Evolutionary conservation across 129 eudicot genomes (phyloP), one percentile per base, ranked within the genome.

Genomic region (Saussurea involucrata): DNA sequence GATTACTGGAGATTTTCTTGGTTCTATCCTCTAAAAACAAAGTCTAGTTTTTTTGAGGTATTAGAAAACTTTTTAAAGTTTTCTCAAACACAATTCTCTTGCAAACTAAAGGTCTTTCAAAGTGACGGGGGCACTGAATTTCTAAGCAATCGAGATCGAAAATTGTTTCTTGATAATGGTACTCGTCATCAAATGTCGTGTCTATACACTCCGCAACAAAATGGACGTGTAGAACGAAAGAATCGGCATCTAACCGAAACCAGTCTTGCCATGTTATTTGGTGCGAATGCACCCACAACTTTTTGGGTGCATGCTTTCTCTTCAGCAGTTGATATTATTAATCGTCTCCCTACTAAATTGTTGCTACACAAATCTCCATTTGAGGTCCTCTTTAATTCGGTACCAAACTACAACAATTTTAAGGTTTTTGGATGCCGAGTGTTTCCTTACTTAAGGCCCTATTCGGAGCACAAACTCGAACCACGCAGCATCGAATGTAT

Each of bases 51-150:
- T 9, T 60, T n/a, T 60, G 66, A 60, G 24, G 27, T 24, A 18
- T 64, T 75, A 1, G 8, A 60, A 6, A 10, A 21, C 3, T 75
- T 63, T 13, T 9, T 8, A 5, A 20, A 3, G 2, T 34, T 75
- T 32, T 32, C 46, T 5, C 8, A 60, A 18, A 34, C 37, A 6
- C 72, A 75, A 32, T 63, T 75, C 40, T 31, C 31, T 8, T 4
- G 28, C 7, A 32, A 24, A 17, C 20, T 75, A 10, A 64, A 75
- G 9, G 37, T 9, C 0, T 75, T 75, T 21, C 63, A 75, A 32
- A 63, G 80, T 75, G 80, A 75, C 37, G 63, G 71, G 3, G 80
- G 72, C 12, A 33, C 71, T 7, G 33, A 64, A 25, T 75, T 75
- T 37, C 2, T 11, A 8, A 75, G 17, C 17, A 10, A 9, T 8